Conservation (phyloP, 2,329 filamentous ascomycete species). For the Phaeosphaeriaceae sp. region DNA sequence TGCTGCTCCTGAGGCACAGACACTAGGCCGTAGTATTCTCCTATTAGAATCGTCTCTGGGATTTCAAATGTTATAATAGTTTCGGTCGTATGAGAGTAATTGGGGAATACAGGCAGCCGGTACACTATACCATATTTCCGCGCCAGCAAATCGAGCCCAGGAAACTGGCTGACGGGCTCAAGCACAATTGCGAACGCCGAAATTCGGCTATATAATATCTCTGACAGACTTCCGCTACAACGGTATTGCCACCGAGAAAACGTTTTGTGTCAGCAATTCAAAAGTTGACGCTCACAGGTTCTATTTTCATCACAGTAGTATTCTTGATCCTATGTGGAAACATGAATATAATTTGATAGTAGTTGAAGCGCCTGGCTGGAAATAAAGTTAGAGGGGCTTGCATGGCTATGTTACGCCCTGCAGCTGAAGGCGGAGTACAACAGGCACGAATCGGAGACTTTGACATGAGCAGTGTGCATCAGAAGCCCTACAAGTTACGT, state of each 20-base stretch:
- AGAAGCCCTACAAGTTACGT: slow-evolving; percentile 2
- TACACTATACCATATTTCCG: slow-evolving; percentile 21
- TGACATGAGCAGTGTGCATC: slow-evolving; percentile 2
- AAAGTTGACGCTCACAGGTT: background rate
- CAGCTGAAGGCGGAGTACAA: slow-evolving; percentile 8
- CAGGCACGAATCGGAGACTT: slow-evolving; percentile 9
- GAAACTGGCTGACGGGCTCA: slow-evolving; percentile 9
- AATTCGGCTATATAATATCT: background rate
- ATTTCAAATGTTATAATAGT: slow-evolving; percentile 1
- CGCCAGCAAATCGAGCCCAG: slow-evolving; percentile 29
- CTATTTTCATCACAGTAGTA: background rate
- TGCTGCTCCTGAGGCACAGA: slow-evolving; percentile 5
- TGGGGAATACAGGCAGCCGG: slow-evolving; percentile 15
- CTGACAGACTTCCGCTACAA: slow-evolving; percentile 9
- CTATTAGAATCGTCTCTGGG: slow-evolving; percentile 18
- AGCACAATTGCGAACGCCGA: slow-evolving; percentile 8
- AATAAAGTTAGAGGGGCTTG: slow-evolving; percentile 3
- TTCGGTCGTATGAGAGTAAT: slow-evolving; percentile 6
- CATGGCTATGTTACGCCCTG: slow-evolving; percentile 20
- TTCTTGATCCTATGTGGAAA: background rate
- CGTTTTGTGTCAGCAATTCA: background rate
- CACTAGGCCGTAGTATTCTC: background rate
- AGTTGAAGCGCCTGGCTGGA: slow-evolving; percentile 12
- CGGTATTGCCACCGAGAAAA: background rate
- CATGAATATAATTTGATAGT: background rate